phyloP scores from a whole-genome alignment of 305 asterid genomes.

The Solanum hybrid region DNA sequence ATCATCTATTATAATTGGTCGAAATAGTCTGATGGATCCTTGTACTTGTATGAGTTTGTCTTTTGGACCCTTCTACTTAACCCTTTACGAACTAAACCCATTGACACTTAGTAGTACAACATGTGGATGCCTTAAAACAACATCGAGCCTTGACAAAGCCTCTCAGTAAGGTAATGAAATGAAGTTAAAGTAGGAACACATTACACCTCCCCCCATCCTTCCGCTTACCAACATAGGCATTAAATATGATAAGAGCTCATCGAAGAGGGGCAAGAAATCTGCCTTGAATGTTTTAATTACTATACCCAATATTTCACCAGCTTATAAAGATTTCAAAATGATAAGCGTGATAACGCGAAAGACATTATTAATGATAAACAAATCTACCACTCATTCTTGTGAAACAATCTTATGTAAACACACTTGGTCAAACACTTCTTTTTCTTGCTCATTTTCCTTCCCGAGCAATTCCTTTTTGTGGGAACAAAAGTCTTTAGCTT shows the following conservation, averaged over 20 bases:
- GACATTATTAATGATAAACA: not conserved
- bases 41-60: not conserved
- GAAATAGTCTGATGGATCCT: not conserved
- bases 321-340: not conserved
- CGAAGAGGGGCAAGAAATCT: constrained; percentile 4
- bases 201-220: not conserved
- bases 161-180: not conserved
- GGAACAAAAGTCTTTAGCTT: not conserved
- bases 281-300: constrained; percentile 10
- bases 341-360: not conserved
- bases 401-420: not conserved
- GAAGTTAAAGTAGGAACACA: not conserved
- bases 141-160: constrained; percentile 13
- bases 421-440: constrained; percentile 23
- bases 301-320: constrained; percentile 21
- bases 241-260: constrained; percentile 18
- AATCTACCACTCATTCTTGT: not conserved
- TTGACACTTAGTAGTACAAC: not conserved
- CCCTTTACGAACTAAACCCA: not conserved
- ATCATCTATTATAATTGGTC: constrained; percentile 44
- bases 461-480: constrained; percentile 4
- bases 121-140: constrained; percentile 9
- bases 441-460: constrained; percentile 28
- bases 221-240: constrained; percentile 20
- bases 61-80: not conserved